phyloP scores from a whole-genome alignment of 2,329 filamentous ascomycete species.

The Cladobotryum protrusum region DNA sequence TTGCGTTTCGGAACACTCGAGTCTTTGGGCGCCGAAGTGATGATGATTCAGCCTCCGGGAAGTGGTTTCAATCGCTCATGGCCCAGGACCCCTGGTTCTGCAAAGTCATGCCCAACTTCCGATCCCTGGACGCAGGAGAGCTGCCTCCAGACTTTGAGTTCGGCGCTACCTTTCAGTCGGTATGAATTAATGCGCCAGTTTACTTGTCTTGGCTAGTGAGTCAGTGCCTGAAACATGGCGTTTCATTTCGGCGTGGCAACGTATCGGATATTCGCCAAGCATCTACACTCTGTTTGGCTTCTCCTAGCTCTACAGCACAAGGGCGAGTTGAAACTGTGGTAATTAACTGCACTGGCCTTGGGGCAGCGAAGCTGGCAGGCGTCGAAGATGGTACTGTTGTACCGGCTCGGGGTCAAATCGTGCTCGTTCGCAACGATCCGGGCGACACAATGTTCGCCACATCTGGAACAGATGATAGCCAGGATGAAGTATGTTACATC shows the following conservation, averaged over 20 bases:
- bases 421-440: slow-evolving; percentile 41
- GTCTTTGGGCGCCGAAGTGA: background rate
- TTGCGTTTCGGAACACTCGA: slow-evolving; percentile 24
- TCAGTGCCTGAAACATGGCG: background rate
- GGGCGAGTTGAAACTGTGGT: slow-evolving; percentile 33
- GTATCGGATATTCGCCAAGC: background rate
- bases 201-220: background rate
- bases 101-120: background rate
- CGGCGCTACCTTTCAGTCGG: background rate
- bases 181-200: background rate
- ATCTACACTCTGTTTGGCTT: background rate
- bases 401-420: slow-evolving; percentile 64
- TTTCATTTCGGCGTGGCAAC: background rate
- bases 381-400: slow-evolving; percentile 58
- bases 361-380: slow-evolving; percentile 59
- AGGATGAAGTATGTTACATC: background rate
- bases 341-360: slow-evolving; percentile 65
- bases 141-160: background rate
- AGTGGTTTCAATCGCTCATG: background rate
- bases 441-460: background rate
- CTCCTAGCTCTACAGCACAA: no score
- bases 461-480: background rate
- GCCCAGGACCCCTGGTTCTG: background rate
- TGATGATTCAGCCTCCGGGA: background rate
- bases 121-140: slow-evolving; percentile 11